Base-by-base conservation (phyloP, 306 rosid genomes). In the Adenanthera pavonina region DNA sequence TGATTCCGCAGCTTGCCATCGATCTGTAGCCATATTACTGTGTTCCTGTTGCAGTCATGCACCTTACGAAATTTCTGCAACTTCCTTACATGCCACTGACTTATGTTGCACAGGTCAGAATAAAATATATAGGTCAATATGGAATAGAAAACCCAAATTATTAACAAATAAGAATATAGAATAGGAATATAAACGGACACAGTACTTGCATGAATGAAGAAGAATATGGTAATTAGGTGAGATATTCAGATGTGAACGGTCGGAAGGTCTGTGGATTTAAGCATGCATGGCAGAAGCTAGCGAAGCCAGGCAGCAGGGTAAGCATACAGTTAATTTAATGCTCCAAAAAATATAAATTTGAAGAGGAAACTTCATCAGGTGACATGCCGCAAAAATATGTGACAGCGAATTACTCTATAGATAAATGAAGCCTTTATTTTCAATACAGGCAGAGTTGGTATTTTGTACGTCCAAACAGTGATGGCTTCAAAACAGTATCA, bases 21-120 rank as follows among this genome's bases (percentile, higher is more conserved):
- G 36, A 69, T 77, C 74, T 44, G 68, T 59, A 30, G 7, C 77
- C 86, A 80, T 35, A 80, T 48, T 20, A 77, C 36, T 77, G 30
- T 77, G 72, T 65, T 79, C 25, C 77, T 54, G 47, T 62, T 60
- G 65, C 73, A 51, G 43, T 25, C 30, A 25, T 25, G 47, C 2
- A 60, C 33, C 65, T 62, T 51, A 0, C 20, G 15, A 49, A 70
- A 15, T 60, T 59, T 80, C 66, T 76, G 19, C 77, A 69, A 30
- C 65, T 15, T 57, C 44, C 66, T 16, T 17, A 75, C 76, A 35
- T 44, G 48, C 38, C 52, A 36, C 49, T 25, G 43, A 51, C 49
- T 38, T 19, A 0, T 25, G 75, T 47, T 25, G 9, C 41, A 46
- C 13, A 47, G 6, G 9, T 44, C 7, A n/a, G n/a, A 19, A 68